Evolutionary conservation across 139 green algal species (phyloP).

Genomic region (Volvox reticuliferus): DNA sequence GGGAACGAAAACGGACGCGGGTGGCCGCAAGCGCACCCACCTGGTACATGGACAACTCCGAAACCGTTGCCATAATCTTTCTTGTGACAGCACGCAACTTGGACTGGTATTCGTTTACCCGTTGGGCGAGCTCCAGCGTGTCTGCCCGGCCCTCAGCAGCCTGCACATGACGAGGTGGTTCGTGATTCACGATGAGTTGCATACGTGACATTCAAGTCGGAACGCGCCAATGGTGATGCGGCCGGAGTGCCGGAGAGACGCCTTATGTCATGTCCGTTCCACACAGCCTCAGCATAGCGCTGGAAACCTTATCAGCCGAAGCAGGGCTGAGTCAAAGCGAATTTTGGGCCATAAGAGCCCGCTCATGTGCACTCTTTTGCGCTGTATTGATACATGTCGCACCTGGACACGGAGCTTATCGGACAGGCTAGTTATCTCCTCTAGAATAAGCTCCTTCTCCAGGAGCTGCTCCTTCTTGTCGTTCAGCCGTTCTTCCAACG

Average conservation of each 20-base stretch:
- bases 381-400: background rate
- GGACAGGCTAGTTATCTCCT: slow-evolving; percentile 70
- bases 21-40: slow-evolving; percentile 28
- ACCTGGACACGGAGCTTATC: slow-evolving; percentile 63
- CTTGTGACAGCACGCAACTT: slow-evolving; percentile 75
- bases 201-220: too few species aligned
- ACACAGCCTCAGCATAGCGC: too few species aligned
- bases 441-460: slow-evolving; percentile 89
- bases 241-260: too few species aligned
- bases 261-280: too few species aligned
- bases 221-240: too few species aligned
- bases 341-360: too few species aligned
- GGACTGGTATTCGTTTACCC: slow-evolving; percentile 80
- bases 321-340: too few species aligned
- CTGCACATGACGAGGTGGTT: slow-evolving; percentile 31
- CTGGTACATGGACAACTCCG: slow-evolving; percentile 92
- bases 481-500: slow-evolving; percentile 81
- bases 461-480: slow-evolving; percentile 82
- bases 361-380: too few species aligned
- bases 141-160: slow-evolving; percentile 72
- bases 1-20: too few species aligned
- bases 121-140: slow-evolving; percentile 73
- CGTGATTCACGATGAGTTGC: too few species aligned
- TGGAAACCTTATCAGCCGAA: too few species aligned
- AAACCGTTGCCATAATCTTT: slow-evolving; percentile 90